Evolutionary conservation across 345 rosid genomes (phyloP), one percentile per base, ranked within the genome.

Genomic region (Viola odorata): DNA sequence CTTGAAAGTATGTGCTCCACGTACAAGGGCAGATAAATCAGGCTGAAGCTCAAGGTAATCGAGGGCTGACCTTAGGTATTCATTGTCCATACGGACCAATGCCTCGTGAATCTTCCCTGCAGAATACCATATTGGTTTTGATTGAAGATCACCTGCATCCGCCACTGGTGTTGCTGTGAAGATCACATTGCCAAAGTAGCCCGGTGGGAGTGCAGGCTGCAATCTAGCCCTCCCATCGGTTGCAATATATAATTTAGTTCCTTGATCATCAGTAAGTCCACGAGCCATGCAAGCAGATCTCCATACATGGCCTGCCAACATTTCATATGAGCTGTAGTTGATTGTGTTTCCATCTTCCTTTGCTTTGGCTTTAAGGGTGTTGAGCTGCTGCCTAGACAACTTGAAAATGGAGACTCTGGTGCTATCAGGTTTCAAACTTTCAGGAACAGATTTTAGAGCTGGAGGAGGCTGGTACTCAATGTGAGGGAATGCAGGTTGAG

Each of bases 301-400:
- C 98, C 98, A 92, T 6, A 92, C 96, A 55, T 92, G 96, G 48
- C 94, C 98, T 1, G 98, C 82, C 81, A 92, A 59, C 96, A 92
- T 87, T 78, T 81, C 89, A 50, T 92, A 92, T 0, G 98, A 84
- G 71, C 96, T 92, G 57, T 92, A 92, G 54, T 64, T 76, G 17
- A 82, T 64, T 0, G 76, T 78, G 81, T 83, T 89, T 10, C 94
- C 96, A 54, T 77, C 85, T 62, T 89, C 89, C 68, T 81, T 89
- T 58, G 94, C 69, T 78, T 84, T 92, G 38, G 86, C 83, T 75
- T 89, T 92, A 70, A 92, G 98, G 54, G 75, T 51, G 62, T 56
- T 73, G 62, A 89, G 85, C 77, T 87, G 86, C 12, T 81, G 87
- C 55, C 78, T 74, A 3, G 88, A 69, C 61, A 92, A 54, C 47